A percentile compares a stretch with the other conserved stretches of the same genome.
Evolutionary conservation across 192 early-diverging fungal species (phyloP).

Genomic region (Umbelopsis vinacea): DNA sequence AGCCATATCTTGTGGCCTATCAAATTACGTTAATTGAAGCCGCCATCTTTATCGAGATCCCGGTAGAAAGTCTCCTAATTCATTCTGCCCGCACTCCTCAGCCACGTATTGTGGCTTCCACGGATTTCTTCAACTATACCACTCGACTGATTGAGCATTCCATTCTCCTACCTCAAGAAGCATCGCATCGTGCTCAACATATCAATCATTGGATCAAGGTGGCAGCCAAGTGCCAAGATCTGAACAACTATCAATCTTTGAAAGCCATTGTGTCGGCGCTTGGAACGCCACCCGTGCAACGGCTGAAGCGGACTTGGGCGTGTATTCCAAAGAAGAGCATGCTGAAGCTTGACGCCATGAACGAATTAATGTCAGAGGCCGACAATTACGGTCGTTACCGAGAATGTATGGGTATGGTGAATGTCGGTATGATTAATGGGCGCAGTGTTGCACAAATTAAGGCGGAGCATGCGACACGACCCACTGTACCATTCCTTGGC

Average conservation of each 20-base stretch:
- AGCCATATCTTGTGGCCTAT: slow-evolving; percentile 68
- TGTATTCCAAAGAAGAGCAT: slow-evolving; percentile 70
- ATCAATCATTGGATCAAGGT: slow-evolving; percentile 80
- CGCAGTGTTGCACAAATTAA: slow-evolving; percentile 28
- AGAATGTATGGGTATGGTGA: slow-evolving; percentile 58
- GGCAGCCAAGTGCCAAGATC: slow-evolving; percentile 58
- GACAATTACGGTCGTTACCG: slow-evolving; percentile 76
- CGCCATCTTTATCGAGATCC: slow-evolving; percentile 66
- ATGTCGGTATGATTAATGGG: slow-evolving; percentile 27
- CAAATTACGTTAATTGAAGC: slow-evolving; percentile 74
- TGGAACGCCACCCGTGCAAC: slow-evolving; percentile 69
- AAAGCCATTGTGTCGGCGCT: slow-evolving; percentile 74
- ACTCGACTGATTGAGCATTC: slow-evolving; percentile 75
- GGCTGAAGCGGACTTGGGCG: slow-evolving; percentile 75
- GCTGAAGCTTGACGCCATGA: slow-evolving; percentile 57
- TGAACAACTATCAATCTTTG: slow-evolving; percentile 74
- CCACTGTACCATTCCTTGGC: slow-evolving; percentile 77
- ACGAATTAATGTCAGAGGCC: slow-evolving; percentile 66
- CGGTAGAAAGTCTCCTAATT: slow-evolving; percentile 58
- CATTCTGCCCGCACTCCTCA: slow-evolving; percentile 70
- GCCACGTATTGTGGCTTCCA: slow-evolving; percentile 64
- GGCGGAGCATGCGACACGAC: slow-evolving; percentile 47
- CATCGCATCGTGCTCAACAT: slow-evolving; percentile 61
- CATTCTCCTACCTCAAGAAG: slow-evolving; percentile 62
- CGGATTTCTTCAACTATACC: slow-evolving; percentile 84